phyloP scores from a whole-genome alignment of 345 rosid genomes.

The Turritis glabra region DNA sequence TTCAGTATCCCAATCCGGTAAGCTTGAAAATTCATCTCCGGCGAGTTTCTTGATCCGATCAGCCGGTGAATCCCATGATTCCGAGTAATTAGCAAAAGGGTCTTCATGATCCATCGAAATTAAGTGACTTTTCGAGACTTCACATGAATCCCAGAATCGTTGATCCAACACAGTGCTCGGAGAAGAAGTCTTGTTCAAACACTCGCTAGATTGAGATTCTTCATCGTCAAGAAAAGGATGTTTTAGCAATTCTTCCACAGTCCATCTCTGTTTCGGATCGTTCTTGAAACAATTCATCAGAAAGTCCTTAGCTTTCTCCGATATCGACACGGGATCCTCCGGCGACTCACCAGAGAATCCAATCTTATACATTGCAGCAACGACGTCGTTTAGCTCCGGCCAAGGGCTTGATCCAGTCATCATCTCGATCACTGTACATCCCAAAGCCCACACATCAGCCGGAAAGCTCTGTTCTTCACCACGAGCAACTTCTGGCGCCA shows the following conservation, averaged over 20 bases:
- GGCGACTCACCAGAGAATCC: slow-evolving; percentile 73
- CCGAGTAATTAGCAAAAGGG: slow-evolving; percentile 20
- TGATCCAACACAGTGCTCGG: slow-evolving; percentile 75
- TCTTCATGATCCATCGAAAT: slow-evolving; percentile 25
- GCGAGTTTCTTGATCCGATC: slow-evolving; percentile 52
- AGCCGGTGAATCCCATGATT: slow-evolving; percentile 25
- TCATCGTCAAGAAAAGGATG: slow-evolving; percentile 59
- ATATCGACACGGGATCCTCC: slow-evolving; percentile 56
- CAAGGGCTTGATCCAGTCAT: slow-evolving; percentile 69
- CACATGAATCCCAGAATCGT: slow-evolving; percentile 63
- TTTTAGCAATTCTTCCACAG: slow-evolving; percentile 56
- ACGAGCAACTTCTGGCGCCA: slow-evolving; percentile 90
- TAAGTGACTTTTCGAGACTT: slow-evolving; percentile 33
- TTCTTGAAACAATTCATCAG: slow-evolving; percentile 54
- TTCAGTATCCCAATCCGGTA: slow-evolving; percentile 42
- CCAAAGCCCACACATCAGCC: slow-evolving; percentile 87
- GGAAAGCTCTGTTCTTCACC: slow-evolving; percentile 78
- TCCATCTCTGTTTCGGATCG: slow-evolving; percentile 64
- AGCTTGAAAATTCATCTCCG: slow-evolving; percentile 15
- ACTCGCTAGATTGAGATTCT: slow-evolving; percentile 12
- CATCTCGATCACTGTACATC: slow-evolving; percentile 80
- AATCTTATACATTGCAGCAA: slow-evolving; percentile 64
- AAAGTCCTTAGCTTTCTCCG: slow-evolving; percentile 62
- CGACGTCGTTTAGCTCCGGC: slow-evolving; percentile 58
- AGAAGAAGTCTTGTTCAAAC: slow-evolving; percentile 37